These are phyloP conservation scores for Fagopyrum tataricum DNA, from an alignment of 148 eudicot genomes.

Conservation along the genomic window DNA sequence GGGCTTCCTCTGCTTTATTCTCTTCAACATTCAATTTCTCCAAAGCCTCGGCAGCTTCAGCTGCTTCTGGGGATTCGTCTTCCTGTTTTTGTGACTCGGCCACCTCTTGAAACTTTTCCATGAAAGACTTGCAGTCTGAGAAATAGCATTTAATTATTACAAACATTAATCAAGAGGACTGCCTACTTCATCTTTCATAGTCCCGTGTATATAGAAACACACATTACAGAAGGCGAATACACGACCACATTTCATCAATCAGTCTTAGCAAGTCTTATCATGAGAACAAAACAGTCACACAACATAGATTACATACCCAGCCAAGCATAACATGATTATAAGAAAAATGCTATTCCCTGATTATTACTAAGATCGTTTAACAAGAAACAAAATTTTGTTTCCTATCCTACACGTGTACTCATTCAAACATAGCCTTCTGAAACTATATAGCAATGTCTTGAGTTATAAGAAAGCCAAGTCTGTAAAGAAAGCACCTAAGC, in stretches of 20 bases:
- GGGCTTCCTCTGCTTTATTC: not conserved
- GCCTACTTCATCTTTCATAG: not conserved
- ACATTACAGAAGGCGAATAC: not conserved
- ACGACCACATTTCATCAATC: not conserved
- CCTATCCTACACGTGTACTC: not conserved
- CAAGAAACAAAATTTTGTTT: not conserved
- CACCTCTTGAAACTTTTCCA: conserved; percentile 18
- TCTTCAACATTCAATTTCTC: conserved; percentile 13
- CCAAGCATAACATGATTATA: not conserved
- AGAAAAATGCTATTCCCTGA: no score
- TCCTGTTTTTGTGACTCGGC: conserved; percentile 15
- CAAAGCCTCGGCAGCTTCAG: conserved; percentile 12
- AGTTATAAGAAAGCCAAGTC: not conserved
- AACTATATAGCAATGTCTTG: not conserved
- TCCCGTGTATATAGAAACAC: no score
- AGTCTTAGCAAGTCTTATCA: not conserved
- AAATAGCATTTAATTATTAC: not conserved
- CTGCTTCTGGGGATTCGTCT: conserved; percentile 11
- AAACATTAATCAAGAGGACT: not conserved
- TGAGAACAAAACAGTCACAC: not conserved
- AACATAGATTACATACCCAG: not conserved
- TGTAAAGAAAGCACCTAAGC: not conserved
- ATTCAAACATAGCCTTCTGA: not conserved
- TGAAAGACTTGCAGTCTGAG: conserved; percentile 20
- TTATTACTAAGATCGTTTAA: not conserved